Percentiles rank a stretch among this genome's conserved stretches.
phyloP scores from a whole-genome alignment of 2,329 filamentous ascomycete genomes.

The Tolypocladium guangdongense region DNA sequence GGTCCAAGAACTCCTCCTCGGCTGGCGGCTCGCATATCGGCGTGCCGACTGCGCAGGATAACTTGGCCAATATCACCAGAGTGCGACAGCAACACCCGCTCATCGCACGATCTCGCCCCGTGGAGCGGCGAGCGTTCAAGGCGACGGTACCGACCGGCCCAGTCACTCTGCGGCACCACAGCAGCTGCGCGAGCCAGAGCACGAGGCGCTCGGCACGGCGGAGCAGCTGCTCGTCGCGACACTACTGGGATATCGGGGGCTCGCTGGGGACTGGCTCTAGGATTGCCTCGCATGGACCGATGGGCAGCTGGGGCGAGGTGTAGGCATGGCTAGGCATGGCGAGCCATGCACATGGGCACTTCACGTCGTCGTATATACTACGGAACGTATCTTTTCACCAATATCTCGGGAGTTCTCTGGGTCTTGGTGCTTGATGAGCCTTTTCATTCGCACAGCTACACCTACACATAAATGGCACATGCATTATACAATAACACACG shows the following conservation, averaged over 20 bases:
- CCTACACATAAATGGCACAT: too few relatives aligned
- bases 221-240: slow-evolving; percentile 62
- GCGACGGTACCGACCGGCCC: slow-evolving; percentile 38
- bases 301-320: slow-evolving; percentile 73
- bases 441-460: not conserved
- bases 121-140: slow-evolving; percentile 47
- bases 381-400: not conserved
- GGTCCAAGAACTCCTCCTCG: slow-evolving; percentile 28
- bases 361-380: not conserved
- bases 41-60: slow-evolving; percentile 46
- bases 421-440: not conserved
- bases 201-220: slow-evolving; percentile 60
- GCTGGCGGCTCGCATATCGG: slow-evolving; percentile 36
- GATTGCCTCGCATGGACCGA: slow-evolving; percentile 53
- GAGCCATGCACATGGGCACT: not conserved
- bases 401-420: not conserved
- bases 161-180: slow-evolving; percentile 34
- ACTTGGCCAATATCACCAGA: slow-evolving; percentile 66
- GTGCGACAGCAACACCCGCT: slow-evolving; percentile 86
- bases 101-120: slow-evolving; percentile 45
- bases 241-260: slow-evolving; percentile 88
- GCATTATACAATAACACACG: too few relatives aligned
- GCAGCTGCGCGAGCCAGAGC: slow-evolving; percentile 82
- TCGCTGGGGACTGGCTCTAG: slow-evolving; percentile 67
- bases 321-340: slow-evolving; percentile 28